Evolutionary conservation across 305 asterid genomes (phyloP).

Genomic region (Fraxinus sp.): DNA sequence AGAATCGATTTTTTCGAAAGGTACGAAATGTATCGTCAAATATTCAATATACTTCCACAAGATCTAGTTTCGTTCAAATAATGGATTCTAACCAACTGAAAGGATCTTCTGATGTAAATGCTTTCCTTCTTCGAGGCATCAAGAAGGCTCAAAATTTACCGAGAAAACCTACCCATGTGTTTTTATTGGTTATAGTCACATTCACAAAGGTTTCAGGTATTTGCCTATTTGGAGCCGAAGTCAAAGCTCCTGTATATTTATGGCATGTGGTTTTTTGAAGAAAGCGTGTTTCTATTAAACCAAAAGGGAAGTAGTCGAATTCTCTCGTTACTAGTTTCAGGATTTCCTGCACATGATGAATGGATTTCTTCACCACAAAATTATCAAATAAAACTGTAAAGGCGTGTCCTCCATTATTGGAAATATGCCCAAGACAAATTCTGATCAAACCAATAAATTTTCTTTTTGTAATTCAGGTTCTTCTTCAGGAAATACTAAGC

Average conservation of each 20-base stretch:
- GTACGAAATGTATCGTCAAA: no score
- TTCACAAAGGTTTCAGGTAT: neutral
- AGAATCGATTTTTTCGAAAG: no score
- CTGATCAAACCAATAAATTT: neutral
- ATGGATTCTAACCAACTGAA: no score
- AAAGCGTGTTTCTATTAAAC: no score
- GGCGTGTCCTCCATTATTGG: neutral
- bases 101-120: neutral
- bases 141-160: neutral
- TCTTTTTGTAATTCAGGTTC: neutral
- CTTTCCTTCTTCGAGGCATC: neutral
- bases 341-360: neutral
- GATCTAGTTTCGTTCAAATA: no score
- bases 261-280: neutral
- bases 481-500: neutral
- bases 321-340: neutral
- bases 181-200: neutral
- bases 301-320: neutral
- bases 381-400: no score
- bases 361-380: neutral
- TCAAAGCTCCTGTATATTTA: neutral
- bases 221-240: neutral
- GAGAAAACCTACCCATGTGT: neutral
- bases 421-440: neutral
- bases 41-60: no score